Evolutionary conservation across 2,329 filamentous ascomycete genomes (phyloP), one percentile per base, ranked within the genome.

Genomic region (Pseudogymnoascus pannorum): DNA sequence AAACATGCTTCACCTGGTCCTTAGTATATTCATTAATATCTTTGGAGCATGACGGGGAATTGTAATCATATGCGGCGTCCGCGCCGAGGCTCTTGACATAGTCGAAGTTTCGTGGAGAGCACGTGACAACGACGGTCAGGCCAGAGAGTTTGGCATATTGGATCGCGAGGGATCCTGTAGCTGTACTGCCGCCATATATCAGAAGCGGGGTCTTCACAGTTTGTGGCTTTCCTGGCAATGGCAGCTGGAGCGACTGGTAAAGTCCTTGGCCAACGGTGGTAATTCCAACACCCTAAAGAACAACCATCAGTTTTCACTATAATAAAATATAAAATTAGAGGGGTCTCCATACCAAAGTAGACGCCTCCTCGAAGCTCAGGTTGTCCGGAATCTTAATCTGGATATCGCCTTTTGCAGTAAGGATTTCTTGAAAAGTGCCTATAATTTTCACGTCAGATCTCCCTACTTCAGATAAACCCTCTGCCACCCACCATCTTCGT

Each of bases 171-270:
- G 74, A 73, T 2, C 80, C 80, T 0, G 79, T 81, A 16, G 79
- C 79, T 2, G 78, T 80, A 38, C 76, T 78, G 7, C 75, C 79
- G 51, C 79, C 79, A 64, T 81, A 81, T 60, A 82, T 77, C 11
- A 82, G 67, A 16, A 82, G 66, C 0, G 76, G 72, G 2, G 35
- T 31, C 26, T 35, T 58, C 31, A 40, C 31, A 12, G 57, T 69
- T n/a, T 72, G 36, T 4, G 59, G 62, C 3, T 69, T 62, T 58
- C 58, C 70, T 63, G 22, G 71, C 69, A 0, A 71, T 73, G 2
- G 65, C 62, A 14, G 73, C 67, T 71, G 60, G 1, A 82, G 72
- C 4, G 69, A 67, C 62, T 79, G 75, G 69, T 80, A 82, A 4
- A 82, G 72, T 0, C 74, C 76, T 70, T 81, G 79, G 31, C 73